These are phyloP conservation scores for Amaranthus palmeri DNA, from an alignment of 148 eudicot species.

Conservation along the genomic window DNA sequence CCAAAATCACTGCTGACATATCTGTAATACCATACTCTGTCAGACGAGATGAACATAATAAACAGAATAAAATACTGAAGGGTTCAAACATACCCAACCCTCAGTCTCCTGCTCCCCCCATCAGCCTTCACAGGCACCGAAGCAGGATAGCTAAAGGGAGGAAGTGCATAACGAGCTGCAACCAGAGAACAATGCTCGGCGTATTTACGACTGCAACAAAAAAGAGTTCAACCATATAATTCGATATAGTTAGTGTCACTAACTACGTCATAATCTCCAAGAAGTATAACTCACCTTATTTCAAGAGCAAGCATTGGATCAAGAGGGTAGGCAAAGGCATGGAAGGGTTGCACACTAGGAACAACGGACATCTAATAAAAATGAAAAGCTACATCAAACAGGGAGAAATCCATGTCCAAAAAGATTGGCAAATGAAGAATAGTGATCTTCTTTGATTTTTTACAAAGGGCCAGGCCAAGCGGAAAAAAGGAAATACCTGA, in stretches of 20 bases:
- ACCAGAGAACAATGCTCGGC: constrained; percentile 83
- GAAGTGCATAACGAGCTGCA: constrained; percentile 78
- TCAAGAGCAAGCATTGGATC: constrained; percentile 91
- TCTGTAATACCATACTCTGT: constrained; percentile 33
- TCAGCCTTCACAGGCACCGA: constrained; percentile 59
- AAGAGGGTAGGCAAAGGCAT: constrained; percentile 97
- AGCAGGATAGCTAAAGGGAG: constrained; percentile 71
- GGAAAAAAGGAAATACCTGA: constrained; percentile 41
- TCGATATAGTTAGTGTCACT: neutral
- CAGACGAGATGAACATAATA: neutral
- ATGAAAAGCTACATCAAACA: neutral
- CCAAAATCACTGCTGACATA: constrained; percentile 99
- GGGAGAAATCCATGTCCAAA: neutral
- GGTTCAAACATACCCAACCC: constrained; percentile 65
- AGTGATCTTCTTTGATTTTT: neutral
- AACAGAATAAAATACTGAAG: neutral
- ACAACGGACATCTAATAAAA: constrained; percentile 66
- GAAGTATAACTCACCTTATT: constrained; percentile 50
- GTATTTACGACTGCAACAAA: constrained; percentile 68
- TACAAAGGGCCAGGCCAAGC: neutral
- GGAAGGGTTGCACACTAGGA: constrained; percentile 98
- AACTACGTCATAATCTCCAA: constrained; percentile 8
- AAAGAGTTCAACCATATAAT: neutral
- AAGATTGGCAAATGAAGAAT: neutral
- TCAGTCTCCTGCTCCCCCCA: constrained; percentile 66